Conservation (phyloP, 345 rosid genomes). For the Gossypioides kirkii region DNA sequence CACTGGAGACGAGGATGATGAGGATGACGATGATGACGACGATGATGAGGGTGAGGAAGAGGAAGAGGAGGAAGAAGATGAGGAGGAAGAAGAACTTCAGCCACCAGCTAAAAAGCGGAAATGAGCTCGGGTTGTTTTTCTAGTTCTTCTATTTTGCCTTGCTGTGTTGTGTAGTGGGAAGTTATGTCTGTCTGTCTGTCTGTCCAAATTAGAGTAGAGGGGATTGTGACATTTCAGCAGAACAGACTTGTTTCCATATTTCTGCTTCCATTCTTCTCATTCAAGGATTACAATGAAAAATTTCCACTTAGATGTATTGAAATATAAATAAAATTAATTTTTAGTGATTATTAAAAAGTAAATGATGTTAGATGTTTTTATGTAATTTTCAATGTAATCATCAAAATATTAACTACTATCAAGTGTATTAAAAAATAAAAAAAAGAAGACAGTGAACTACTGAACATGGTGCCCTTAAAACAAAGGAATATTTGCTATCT, state of each 20-base stretch:
- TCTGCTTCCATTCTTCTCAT: background rate
- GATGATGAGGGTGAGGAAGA: constrained; percentile 20
- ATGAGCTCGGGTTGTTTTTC: constrained; percentile 18
- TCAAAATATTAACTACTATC: background rate
- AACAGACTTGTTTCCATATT: constrained; percentile 15
- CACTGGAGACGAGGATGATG: constrained; percentile 40
- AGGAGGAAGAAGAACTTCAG: constrained; percentile 43
- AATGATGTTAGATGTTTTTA: background rate
- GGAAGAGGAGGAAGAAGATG: constrained; percentile 31
- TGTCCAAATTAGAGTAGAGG: constrained; percentile 16
- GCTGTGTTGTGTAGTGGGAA: constrained; percentile 5
- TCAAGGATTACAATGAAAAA: background rate
- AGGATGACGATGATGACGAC: constrained; percentile 22
- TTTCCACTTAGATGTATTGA: background rate
- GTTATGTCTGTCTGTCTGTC: constrained; percentile 4
- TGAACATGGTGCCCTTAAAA: background rate
- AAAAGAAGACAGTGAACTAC: background rate
- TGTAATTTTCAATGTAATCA: background rate
- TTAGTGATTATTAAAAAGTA: no score
- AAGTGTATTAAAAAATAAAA: no score
- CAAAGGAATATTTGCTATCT: background rate
- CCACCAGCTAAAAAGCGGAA: constrained; percentile 60
- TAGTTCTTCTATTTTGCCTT: background rate
- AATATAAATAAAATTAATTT: no score
- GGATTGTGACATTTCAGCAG: constrained; percentile 11